Evolutionary conservation across 805 yeast species (phyloP), one percentile per base, ranked within the genome.

Genomic region (Saturnispora mendoncae): DNA sequence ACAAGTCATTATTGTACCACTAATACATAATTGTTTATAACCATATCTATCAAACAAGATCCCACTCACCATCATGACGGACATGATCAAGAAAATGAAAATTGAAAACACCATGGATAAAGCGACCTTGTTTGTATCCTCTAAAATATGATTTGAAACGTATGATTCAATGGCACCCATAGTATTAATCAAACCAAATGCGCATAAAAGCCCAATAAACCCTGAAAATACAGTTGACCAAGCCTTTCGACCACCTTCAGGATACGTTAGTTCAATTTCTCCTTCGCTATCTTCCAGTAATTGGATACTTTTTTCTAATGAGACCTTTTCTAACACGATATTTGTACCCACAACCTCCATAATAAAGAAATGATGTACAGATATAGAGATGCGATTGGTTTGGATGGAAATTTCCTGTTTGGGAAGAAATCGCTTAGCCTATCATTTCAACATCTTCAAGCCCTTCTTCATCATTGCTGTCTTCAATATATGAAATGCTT

Each of bases 41-140:
- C 78, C 78, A 44, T 57, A 63, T 23, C 57, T 56, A 43, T 72
- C 78, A 49, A 71, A 71, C n/a, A 69, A 53, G 2, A 65, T 61
- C 2, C 77, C 76, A 5, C 68, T 62, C 26, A 71, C 53, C 33
- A 71, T 55, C 23, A 65, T 58, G 3, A 64, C 52, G 7, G 68
- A 61, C 55, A 43, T 78, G 46, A 46, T 70, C 65, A 49, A 66
- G 52, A 60, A 71, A 4, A 55, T 37, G 34, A 45, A 75, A 24
- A 80, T 56, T 1, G 86, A 76, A 53, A 82, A 83, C 44, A 82
- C 72, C 92, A 90, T 83, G 0, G 84, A 75, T 3, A 80, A 64
- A 3, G 73, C 56, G 15, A 78, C 65, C 6, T 37, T 35, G n/a
- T 74, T 64, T 19, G 66, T 56, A 27, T 65, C 49, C 6, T 53